A percentile compares a stretch with the other conserved stretches of the same genome.
Conservation (phyloP, 1,284 basidiomycete species). For the Cutaneotrichosporon sp. region DNA sequence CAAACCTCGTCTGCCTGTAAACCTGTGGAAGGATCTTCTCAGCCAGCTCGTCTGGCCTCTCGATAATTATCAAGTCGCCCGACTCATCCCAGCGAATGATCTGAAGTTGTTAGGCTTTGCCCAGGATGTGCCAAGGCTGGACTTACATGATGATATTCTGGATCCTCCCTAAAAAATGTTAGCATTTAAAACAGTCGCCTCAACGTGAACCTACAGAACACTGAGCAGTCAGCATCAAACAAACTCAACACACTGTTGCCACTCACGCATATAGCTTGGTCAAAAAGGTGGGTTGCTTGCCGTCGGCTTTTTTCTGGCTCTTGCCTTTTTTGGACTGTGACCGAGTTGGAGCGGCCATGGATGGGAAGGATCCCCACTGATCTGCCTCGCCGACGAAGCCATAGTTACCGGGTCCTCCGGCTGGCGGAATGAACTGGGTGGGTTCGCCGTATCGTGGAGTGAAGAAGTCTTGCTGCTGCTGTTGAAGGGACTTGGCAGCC, state of each 20-base stretch:
- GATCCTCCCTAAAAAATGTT: constrained; percentile 23
- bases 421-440: not conserved
- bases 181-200: too few relatives aligned
- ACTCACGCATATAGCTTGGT: constrained; percentile 86
- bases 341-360: not conserved
- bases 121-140: too few relatives aligned
- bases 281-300: constrained; percentile 76
- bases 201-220: not conserved
- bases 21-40: constrained; percentile 81
- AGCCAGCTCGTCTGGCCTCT: constrained; percentile 79
- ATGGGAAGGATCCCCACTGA: not conserved
- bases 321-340: constrained; percentile 3
- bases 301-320: constrained; percentile 38
- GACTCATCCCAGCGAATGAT: constrained; percentile 89
- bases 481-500: not conserved
- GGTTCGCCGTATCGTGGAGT: not conserved
- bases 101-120: too few relatives aligned
- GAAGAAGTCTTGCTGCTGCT: not conserved
- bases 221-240: not conserved
- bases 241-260: not conserved
- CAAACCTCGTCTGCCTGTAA: constrained; percentile 86
- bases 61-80: constrained; percentile 86
- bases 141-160: constrained; percentile 29
- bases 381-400: not conserved
- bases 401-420: not conserved